These are phyloP conservation scores for Penicillium macrosclerotiorum DNA, from an alignment of 495 filamentous ascomycete species.

Conservation along the genomic window DNA sequence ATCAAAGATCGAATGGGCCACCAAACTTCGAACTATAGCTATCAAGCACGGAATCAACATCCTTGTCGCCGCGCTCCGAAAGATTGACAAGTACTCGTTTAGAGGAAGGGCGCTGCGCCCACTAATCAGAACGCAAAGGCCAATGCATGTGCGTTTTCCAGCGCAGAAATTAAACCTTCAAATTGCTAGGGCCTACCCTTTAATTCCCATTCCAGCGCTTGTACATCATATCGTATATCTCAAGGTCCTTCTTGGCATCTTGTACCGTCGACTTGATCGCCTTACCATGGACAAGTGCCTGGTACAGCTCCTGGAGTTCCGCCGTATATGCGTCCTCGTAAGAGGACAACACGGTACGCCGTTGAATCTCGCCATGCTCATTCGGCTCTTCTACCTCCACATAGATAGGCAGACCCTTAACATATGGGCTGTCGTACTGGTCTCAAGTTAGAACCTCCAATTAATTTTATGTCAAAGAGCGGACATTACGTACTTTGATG, in stretches of 20 bases:
- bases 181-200: background rate
- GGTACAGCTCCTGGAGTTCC: conserved; percentile 44
- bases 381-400: conserved; percentile 42
- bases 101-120: conserved; percentile 19
- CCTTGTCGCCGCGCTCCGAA: conserved; percentile 32
- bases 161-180: too few relatives aligned
- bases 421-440: conserved; percentile 49
- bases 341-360: conserved; percentile 28
- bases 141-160: too few relatives aligned
- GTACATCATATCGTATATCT: conserved; percentile 33
- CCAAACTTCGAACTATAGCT: conserved; percentile 7
- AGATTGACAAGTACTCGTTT: conserved; percentile 32
- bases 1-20: background rate
- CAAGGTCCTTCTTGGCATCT: conserved; percentile 46
- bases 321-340: conserved; percentile 54
- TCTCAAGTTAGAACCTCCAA: background rate
- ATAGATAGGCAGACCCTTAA: conserved; percentile 50
- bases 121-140: background rate
- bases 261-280: conserved; percentile 42
- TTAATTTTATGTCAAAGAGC: background rate
- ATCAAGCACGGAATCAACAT: conserved; percentile 22
- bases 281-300: conserved; percentile 34
- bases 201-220: conserved; percentile 5
- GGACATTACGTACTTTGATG: conserved; percentile 1
- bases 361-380: conserved; percentile 28